Evolutionary conservation across 352 stramenopile species (phyloP).

Genomic region (Phytopythium montanum): DNA sequence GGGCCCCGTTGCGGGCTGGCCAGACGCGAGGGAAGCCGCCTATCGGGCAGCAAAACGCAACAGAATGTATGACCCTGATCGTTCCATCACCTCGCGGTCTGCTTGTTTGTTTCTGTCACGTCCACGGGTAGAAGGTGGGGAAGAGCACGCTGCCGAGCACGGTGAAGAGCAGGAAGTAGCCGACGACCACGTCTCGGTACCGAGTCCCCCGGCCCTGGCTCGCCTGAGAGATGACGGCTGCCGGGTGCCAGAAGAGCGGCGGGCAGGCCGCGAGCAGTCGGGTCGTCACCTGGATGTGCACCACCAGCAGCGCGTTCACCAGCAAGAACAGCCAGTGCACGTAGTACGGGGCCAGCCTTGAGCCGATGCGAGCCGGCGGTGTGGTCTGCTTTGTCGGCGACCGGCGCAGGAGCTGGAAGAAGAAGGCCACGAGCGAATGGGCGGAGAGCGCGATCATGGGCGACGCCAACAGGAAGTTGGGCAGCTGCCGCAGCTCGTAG

Average conservation of each 20-base stretch:
- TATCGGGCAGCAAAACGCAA: not conserved
- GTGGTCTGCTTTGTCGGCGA: not conserved
- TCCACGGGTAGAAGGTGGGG: conserved; percentile 83
- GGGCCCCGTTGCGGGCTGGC: too few relatives aligned
- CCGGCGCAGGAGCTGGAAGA: conserved; percentile 3
- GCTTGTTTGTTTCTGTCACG: conserved; percentile 15
- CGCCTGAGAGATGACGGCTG: conserved; percentile 17
- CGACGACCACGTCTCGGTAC: conserved; percentile 34
- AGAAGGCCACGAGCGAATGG: conserved; percentile 49
- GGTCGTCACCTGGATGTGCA: conserved; percentile 88
- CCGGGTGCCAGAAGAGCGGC: conserved; percentile 76
- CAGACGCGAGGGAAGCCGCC: too few relatives aligned
- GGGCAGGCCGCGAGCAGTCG: conserved; percentile 71
- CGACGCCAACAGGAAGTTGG: conserved; percentile 92
- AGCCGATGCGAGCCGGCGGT: not conserved
- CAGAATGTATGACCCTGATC: too few relatives aligned
- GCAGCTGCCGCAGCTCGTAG: conserved; percentile 92
- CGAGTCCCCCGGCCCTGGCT: conserved; percentile 9
- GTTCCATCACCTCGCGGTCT: not conserved
- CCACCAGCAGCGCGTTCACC: conserved; percentile 69
- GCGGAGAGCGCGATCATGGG: conserved; percentile 80
- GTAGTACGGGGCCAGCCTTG: conserved; percentile 40
- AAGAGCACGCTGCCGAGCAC: conserved; percentile 71
- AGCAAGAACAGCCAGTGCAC: conserved; percentile 73
- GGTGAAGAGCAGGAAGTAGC: conserved; percentile 72